A percentile compares a stretch with the other conserved stretches of the same genome.
These are phyloP conservation scores for Akanthomyces lecanii DNA, from an alignment of 2,329 filamentous ascomycete genomes.

Conservation along the genomic window DNA sequence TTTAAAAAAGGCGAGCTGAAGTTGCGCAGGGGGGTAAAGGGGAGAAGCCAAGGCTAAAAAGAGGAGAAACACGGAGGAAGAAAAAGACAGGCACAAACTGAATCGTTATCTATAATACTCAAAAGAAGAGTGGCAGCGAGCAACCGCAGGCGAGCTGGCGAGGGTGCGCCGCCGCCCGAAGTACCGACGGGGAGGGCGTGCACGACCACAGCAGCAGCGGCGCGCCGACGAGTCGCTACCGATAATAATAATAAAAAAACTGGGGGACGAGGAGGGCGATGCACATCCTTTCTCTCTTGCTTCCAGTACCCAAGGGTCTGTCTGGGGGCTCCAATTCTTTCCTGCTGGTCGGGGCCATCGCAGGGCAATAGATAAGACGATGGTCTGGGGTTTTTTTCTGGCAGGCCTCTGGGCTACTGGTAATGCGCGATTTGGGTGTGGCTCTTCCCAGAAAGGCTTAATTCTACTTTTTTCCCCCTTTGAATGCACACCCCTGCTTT, in stretches of 20 bases:
- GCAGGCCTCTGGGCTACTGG: background rate
- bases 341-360: conserved; percentile 4
- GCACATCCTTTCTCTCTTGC: background rate
- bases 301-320: background rate
- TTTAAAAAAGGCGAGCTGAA: background rate
- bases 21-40: conserved; percentile 5
- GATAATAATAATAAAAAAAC: background rate
- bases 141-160: background rate
- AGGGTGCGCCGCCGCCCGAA: background rate
- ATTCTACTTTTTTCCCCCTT: background rate
- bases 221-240: background rate
- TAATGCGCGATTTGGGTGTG: background rate
- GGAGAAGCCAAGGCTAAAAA: conserved; percentile 13
- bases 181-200: conserved; percentile 6
- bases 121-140: background rate
- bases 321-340: background rate
- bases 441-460: background rate
- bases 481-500: background rate
- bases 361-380: conserved; percentile 15
- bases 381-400: conserved; percentile 12
- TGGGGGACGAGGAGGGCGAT: background rate
- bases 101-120: conserved; percentile 12
- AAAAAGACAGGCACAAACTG: background rate
- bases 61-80: conserved; percentile 16
- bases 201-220: background rate